Evolutionary conservation across 106 monocot genomes (phyloP), one percentile per base, ranked within the genome.

Genomic region (Platanthera zijinensis): DNA sequence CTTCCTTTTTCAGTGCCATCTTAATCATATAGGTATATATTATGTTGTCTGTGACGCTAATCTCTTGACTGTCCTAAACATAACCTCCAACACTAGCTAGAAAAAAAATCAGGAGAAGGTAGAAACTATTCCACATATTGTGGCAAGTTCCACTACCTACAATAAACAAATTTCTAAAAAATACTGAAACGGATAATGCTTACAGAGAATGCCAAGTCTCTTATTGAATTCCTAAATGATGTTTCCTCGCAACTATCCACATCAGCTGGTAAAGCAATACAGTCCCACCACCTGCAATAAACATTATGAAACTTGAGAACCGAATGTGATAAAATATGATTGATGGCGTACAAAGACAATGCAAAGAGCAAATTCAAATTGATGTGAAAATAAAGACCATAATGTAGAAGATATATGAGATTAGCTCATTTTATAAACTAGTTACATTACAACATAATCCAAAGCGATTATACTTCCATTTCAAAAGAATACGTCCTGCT

Each of bases 201-300:
- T 88, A 94, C 97, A n/a, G 76, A 67, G 80, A 83, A 86, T 30
- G 97, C 91, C 69, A 99, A 76, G 52, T 94, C 85, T 74, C 80
- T 91, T 71, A 99, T 88, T 82, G 94, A 81, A 77, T 74, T 83
- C 76, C 97, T 91, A 80, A 99, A 99, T 82, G 83, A 81, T 49
- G 50, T 69, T 86, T 99, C 94, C 64, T 92, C 75, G 61, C 53
- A 76, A 6, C 13, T 7, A 83, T 86, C 83, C 49, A 94, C 73
- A 84, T 99, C 97, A 85, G 88, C 88, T 7, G 97, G 97, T 76
- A 94, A 81, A 73, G 97, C 87, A 88, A 99, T 80, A 78, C 84
- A 94, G 63, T 99, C 94, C 97, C 97, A 99, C 97, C 97, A 99
- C 84, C 97, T 99, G 76, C 39, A 90, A 71, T n/a, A 82, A 78